phyloP scores from a whole-genome alignment of 441 rosid species.

The Omphalea diandra region DNA sequence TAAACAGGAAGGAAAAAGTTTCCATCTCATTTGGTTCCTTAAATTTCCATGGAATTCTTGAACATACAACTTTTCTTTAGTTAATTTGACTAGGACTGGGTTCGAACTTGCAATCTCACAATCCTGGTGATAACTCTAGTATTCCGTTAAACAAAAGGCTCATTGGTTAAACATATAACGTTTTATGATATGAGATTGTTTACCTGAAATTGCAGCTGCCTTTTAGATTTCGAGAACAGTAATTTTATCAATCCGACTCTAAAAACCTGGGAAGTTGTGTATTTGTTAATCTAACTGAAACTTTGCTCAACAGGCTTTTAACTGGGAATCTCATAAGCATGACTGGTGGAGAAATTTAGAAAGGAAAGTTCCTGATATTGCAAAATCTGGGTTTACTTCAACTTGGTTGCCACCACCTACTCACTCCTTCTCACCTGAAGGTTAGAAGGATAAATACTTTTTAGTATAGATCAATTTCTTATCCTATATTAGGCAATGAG shows the following conservation, averaged over 20 bases:
- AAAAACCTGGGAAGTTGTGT: not conserved
- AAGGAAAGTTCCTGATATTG: constrained; percentile 61
- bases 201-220: constrained; percentile 1
- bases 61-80: too few species aligned
- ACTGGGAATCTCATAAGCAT: constrained; percentile 92
- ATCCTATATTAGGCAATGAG: not conserved
- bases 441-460: constrained; percentile 34
- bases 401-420: constrained; percentile 88
- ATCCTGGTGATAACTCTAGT: too few species aligned
- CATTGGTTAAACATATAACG: too few species aligned
- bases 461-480: not conserved
- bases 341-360: constrained; percentile 94
- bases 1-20: constrained; percentile 14
- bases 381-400: constrained; percentile 85
- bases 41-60: not conserved
- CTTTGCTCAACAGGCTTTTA: constrained; percentile 58
- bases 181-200: not conserved
- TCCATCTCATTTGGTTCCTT: not conserved
- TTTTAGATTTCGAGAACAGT: not conserved
- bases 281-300: constrained; percentile 20
- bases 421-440: constrained; percentile 81
- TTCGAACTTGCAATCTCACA: too few species aligned
- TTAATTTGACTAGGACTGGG: too few species aligned
- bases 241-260: not conserved
- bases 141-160: too few species aligned